Percentiles rank a stretch among this genome's conserved stretches.
phyloP scores from a whole-genome alignment of 169 alveolate species.

The Eimeria necatrix region DNA sequence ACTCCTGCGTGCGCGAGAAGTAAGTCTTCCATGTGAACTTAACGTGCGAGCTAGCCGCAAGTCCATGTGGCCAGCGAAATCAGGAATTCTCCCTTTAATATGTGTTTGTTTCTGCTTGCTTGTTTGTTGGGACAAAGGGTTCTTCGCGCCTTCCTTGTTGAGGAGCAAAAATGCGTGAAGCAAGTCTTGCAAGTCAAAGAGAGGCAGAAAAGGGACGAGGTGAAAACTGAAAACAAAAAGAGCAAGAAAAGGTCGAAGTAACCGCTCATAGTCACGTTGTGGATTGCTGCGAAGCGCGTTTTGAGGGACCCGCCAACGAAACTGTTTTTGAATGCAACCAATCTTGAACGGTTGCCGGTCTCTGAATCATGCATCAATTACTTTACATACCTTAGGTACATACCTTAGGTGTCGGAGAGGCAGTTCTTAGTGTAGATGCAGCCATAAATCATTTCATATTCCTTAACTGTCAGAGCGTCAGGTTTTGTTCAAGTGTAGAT shows the following conservation, averaged over 20 bases:
- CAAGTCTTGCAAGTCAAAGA: constrained; percentile 88
- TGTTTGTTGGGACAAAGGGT: constrained; percentile 84
- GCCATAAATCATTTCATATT: too few relatives aligned
- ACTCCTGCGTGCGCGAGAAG: constrained; percentile 83
- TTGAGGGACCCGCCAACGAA: not conserved
- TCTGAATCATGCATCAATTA: not conserved
- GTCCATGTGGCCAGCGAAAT: too few relatives aligned
- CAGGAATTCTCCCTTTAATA: too few relatives aligned
- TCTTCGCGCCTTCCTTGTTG: constrained; percentile 94
- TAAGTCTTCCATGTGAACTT: not conserved
- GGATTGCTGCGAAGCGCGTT: not conserved
- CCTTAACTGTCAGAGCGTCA: too few relatives aligned
- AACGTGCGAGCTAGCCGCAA: not conserved
- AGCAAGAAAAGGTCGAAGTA: constrained; percentile 64
- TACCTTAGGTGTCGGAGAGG: too few relatives aligned
- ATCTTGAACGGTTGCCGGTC: not conserved
- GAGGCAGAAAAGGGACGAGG: constrained; percentile 87
- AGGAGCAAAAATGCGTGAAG: constrained; percentile 94
- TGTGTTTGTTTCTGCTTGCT: not conserved
- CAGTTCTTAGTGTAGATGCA: too few relatives aligned
- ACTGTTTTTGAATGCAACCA: not conserved
- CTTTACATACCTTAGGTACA: not conserved
- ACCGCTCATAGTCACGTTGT: constrained; percentile 8
- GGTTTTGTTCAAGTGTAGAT: too few relatives aligned
- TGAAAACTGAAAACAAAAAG: constrained; percentile 84